A percentile compares a stretch with the other conserved stretches of the same genome.
Evolutionary conservation across 2,329 filamentous ascomycete species (phyloP).

Genomic region (Trematosphaeria pertusa): DNA sequence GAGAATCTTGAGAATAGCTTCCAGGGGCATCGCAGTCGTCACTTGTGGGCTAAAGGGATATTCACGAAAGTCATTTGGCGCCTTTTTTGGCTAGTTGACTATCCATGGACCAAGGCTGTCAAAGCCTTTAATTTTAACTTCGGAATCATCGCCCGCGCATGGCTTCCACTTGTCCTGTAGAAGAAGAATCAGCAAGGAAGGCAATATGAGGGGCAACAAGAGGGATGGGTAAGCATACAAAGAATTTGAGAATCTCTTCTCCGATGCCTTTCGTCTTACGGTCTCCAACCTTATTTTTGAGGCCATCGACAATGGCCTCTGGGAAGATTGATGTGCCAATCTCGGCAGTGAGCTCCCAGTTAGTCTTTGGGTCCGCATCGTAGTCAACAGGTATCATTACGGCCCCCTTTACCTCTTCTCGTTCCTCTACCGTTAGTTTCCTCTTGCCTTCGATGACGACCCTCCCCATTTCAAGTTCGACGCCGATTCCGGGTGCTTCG

Average conservation of each 20-base stretch:
- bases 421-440: slow-evolving; percentile 11
- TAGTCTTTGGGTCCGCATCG: slow-evolving; percentile 5
- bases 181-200: slow-evolving; percentile 10
- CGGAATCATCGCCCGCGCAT: slow-evolving; percentile 3
- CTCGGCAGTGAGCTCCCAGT: no score
- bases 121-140: slow-evolving; percentile 10
- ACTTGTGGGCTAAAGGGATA: slow-evolving; percentile 9
- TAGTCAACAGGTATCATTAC: slow-evolving; percentile 11
- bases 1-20: slow-evolving; percentile 12
- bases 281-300: slow-evolving; percentile 16
- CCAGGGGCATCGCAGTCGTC: slow-evolving; percentile 13
- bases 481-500: slow-evolving; percentile 7
- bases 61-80: background rate
- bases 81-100: slow-evolving; percentile 7
- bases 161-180: slow-evolving; percentile 7
- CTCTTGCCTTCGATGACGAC: slow-evolving; percentile 9
- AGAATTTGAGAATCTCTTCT: slow-evolving; percentile 16
- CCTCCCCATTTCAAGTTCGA: slow-evolving; percentile 10
- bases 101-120: slow-evolving; percentile 10
- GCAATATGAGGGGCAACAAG: slow-evolving; percentile 5
- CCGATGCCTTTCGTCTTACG: slow-evolving; percentile 13
- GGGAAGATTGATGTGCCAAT: slow-evolving; percentile 7
- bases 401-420: slow-evolving; percentile 11
- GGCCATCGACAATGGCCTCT: slow-evolving; percentile 16
- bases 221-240: slow-evolving; percentile 6